Evolutionary conservation across 1,284 basidiomycete species (phyloP), one percentile per base, ranked within the genome.

Genomic region (Macrocybe sp.): DNA sequence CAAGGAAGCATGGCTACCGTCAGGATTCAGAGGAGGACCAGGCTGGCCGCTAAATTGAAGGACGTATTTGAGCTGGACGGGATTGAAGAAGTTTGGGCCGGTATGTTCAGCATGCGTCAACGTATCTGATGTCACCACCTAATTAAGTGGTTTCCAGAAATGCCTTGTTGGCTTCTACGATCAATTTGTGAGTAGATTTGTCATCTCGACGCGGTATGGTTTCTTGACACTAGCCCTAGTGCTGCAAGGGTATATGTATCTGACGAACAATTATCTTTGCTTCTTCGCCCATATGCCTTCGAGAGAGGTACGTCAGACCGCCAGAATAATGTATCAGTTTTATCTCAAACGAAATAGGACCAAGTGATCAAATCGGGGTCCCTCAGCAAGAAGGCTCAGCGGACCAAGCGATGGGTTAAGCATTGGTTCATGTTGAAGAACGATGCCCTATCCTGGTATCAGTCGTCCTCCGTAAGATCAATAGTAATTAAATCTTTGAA

Each of bases 271-370:
- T 3, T 90, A 96, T 60, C 67, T 98, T 28, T 97, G 95, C 69
- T 99, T 98, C 72, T 98, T 97, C 64, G 96, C 96, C 0, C 93
- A 96, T 63, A 85, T 99, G 78, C 90, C 91, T 6, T 76, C 83
- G 14, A 76, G 85, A 71, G 92, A 95, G 76, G 92, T 92, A 53
- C 41, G 33, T 30, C 40, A 30, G 35, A 22, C 6, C 22, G 31
- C 28, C 32, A 16, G 32, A 16, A 35, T 38, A 9, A 50, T 39
- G 12, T 31, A 37, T 39, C 29, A 22, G 22, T 22, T 3, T 41
- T 45, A 40, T 42, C 34, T 22, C 42, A 22, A 46, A 50, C 42
- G 39, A 34, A 45, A 6, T 55, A 94, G 88, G 86, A 92, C 59
- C 85, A 92, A 72, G 71, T 94, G 0, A 74, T 94, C 41, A 95